A percentile compares a stretch with the other conserved stretches of the same genome.
These are phyloP conservation scores for Acer campestre DNA, from an alignment of 345 rosid genomes.

Conservation along the genomic window DNA sequence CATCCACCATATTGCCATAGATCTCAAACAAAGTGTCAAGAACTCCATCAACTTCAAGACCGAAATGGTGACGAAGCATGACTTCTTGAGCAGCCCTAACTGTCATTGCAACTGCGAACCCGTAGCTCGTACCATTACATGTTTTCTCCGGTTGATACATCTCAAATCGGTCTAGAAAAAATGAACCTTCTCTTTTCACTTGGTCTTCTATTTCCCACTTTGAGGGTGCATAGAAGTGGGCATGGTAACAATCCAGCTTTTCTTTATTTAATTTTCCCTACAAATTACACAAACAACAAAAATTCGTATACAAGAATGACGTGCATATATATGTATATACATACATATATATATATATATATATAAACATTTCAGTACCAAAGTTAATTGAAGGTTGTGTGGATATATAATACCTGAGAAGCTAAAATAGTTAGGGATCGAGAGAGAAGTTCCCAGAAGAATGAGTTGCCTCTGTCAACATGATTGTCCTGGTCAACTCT, in stretches of 20 bases:
- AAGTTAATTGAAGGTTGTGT: too few species aligned
- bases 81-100: conserved; percentile 89
- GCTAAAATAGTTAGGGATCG: conserved; percentile 57
- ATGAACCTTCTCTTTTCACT: conserved; percentile 62
- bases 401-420: conserved; percentile 42
- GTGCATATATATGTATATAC: too few species aligned
- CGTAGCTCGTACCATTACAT: conserved; percentile 47
- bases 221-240: conserved; percentile 77
- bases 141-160: conserved; percentile 49
- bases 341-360: too few species aligned
- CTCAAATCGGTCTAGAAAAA: conserved; percentile 51
- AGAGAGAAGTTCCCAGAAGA: conserved; percentile 76
- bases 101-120: conserved; percentile 59
- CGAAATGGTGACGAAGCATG: conserved; percentile 70
- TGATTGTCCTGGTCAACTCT: conserved; percentile 50
- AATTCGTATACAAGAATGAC: too few species aligned
- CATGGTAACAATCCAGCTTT: conserved; percentile 70
- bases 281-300: not conserved
- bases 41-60: conserved; percentile 60
- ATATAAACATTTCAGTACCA: too few species aligned
- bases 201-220: conserved; percentile 60
- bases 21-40: conserved; percentile 63
- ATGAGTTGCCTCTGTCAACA: conserved; percentile 87
- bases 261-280: conserved; percentile 72
- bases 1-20: conserved; percentile 58